These are phyloP conservation scores for Plantago major DNA, from an alignment of 257 asterid genomes.

Conservation along the genomic window DNA sequence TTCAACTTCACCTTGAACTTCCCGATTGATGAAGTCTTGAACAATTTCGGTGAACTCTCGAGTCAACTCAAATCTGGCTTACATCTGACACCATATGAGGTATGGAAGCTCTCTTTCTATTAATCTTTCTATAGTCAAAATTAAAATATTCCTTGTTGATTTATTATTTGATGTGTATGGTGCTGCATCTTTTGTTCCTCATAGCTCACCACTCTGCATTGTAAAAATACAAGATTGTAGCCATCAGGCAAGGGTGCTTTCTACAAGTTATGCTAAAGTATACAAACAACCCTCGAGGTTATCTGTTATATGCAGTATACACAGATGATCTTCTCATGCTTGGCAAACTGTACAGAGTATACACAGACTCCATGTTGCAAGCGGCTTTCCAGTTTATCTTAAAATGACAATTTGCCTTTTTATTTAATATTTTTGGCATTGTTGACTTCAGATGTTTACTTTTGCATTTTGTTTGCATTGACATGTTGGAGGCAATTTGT, in stretches of 20 bases:
- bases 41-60: slow-evolving; percentile 59
- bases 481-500: too few species aligned
- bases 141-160: neutral
- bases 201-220: neutral
- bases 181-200: neutral
- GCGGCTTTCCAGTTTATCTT: too few species aligned
- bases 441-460: too few species aligned
- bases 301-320: neutral
- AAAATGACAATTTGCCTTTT: too few species aligned
- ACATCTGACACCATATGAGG: slow-evolving; percentile 77
- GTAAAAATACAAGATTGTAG: too few species aligned
- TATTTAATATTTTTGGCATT: too few species aligned
- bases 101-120: slow-evolving; percentile 23
- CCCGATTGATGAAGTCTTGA: slow-evolving; percentile 63
- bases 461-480: too few species aligned
- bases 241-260: too few species aligned
- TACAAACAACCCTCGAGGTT: neutral
- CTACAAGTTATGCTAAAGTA: neutral
- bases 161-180: neutral
- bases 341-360: neutral
- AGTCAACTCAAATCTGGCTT: slow-evolving; percentile 74
- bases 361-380: too few species aligned
- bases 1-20: slow-evolving; percentile 94
- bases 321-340: slow-evolving; percentile 1
- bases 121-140: neutral